Conservation (phyloP, 495 filamentous ascomycete species). For the Rusavskia elegans region DNA sequence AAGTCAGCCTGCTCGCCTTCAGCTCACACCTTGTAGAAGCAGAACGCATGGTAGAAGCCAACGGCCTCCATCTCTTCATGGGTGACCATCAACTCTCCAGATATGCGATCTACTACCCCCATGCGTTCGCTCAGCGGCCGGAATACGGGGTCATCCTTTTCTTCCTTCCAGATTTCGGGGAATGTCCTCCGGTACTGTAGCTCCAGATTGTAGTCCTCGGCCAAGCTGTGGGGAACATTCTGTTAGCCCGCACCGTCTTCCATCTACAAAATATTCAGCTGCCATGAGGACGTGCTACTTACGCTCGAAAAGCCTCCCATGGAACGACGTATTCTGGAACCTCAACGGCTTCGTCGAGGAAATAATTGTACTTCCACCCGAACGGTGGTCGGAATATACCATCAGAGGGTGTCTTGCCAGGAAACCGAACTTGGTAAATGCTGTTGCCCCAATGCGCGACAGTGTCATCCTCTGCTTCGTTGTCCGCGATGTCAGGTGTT, state of each 20-base stretch:
- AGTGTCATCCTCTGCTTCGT: conserved; percentile 10
- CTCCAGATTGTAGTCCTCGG: conserved; percentile 93
- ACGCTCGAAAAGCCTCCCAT: conserved; percentile 89
- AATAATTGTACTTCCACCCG: conserved; percentile 96
- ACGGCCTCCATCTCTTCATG: conserved; percentile 81
- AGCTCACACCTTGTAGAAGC: conserved; percentile 69
- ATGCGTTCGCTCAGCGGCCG: conserved; percentile 81
- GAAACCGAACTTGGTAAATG: conserved; percentile 80
- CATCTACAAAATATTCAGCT: not conserved
- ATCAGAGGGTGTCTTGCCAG: conserved; percentile 51
- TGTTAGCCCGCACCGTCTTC: conserved; percentile 11
- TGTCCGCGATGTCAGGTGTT: not conserved
- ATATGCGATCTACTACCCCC: conserved; percentile 63
- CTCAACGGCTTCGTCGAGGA: conserved; percentile 87
- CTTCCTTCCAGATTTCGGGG: conserved; percentile 74
- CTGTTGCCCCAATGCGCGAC: conserved; percentile 74
- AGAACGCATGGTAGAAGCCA: conserved; percentile 52
- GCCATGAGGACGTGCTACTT: conserved; percentile 8
- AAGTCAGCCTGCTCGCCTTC: not conserved
- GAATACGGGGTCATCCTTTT: conserved; percentile 65
- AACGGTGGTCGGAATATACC: conserved; percentile 87
- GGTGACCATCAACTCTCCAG: conserved; percentile 51
- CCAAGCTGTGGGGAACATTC: conserved; percentile 29
- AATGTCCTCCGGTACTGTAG: conserved; percentile 84
- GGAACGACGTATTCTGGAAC: conserved; percentile 97